Evolutionary conservation across 2,329 filamentous ascomycete species (phyloP).

Genomic region (Epichloe elymi): DNA sequence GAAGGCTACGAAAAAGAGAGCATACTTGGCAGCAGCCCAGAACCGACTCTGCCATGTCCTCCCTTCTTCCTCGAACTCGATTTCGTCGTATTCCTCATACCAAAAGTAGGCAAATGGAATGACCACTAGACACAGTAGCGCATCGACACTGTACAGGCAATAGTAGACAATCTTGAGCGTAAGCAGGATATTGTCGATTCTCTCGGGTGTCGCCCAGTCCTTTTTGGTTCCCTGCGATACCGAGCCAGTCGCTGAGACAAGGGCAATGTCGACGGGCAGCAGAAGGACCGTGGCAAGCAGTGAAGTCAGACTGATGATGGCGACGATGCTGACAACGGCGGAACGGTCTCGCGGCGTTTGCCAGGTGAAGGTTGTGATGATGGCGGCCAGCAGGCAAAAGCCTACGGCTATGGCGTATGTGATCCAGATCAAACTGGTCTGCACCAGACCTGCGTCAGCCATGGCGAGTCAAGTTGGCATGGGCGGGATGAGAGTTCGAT

Average conservation of each 20-base stretch:
- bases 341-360: slow-evolving; percentile 82
- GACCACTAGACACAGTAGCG: slow-evolving; percentile 73
- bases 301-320: slow-evolving; percentile 74
- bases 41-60: slow-evolving; percentile 60
- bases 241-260: slow-evolving; percentile 78
- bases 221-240: slow-evolving; percentile 76
- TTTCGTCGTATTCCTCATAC: slow-evolving; percentile 94
- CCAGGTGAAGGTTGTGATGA: slow-evolving; percentile 82
- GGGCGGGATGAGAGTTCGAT: background rate
- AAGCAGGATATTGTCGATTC: slow-evolving; percentile 62
- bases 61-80: slow-evolving; percentile 69
- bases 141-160: slow-evolving; percentile 80
- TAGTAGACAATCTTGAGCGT: slow-evolving; percentile 88
- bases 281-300: slow-evolving; percentile 86
- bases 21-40: slow-evolving; percentile 83
- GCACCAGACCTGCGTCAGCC: slow-evolving; percentile 50
- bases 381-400: slow-evolving; percentile 62
- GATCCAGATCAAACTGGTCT: slow-evolving; percentile 88
- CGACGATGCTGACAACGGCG: slow-evolving; percentile 65
- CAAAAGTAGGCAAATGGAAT: slow-evolving; percentile 97
- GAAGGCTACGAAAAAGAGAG: slow-evolving; percentile 67
- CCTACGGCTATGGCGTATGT: slow-evolving; percentile 74
- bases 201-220: slow-evolving; percentile 80
- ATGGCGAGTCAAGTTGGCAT: slow-evolving; percentile 13
- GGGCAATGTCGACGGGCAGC: slow-evolving; percentile 86